Evolutionary conservation across 108 stramenopile species (phyloP).

Genomic region (Cylindrotheca fusiformis): DNA sequence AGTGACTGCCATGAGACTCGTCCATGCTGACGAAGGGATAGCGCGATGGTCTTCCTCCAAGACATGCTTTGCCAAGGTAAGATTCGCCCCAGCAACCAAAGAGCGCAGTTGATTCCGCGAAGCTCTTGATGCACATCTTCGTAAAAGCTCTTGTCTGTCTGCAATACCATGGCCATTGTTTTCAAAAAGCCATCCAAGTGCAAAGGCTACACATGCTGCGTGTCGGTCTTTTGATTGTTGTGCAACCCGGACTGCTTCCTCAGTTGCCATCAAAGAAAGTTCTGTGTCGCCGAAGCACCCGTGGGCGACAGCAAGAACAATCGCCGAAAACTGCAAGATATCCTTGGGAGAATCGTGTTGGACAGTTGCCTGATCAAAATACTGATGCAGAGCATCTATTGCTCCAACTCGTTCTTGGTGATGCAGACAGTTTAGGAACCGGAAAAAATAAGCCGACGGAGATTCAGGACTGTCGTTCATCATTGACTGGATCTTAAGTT

Average conservation of each 20-base stretch:
- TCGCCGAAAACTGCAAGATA: constrained; percentile 81
- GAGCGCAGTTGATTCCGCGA: constrained; percentile 30
- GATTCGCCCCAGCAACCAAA: constrained; percentile 37
- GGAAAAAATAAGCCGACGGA: constrained; percentile 78
- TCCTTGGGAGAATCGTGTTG: constrained; percentile 39
- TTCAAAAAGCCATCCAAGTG: constrained; percentile 66
- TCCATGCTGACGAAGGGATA: constrained; percentile 9
- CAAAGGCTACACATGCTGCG: constrained; percentile 76
- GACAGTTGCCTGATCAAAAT: constrained; percentile 91
- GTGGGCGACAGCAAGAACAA: constrained; percentile 74
- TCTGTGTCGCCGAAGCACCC: constrained; percentile 67
- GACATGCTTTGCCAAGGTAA: constrained; percentile 30
- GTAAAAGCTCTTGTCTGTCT: constrained; percentile 26
- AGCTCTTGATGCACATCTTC: constrained; percentile 36
- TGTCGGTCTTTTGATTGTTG: constrained; percentile 80
- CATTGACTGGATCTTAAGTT: constrained; percentile 26
- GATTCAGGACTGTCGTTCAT: constrained; percentile 67
- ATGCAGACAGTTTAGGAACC: constrained; percentile 75
- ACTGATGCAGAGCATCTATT: constrained; percentile 87
- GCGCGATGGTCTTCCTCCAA: constrained; percentile 12
- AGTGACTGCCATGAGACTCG: constrained; percentile 7
- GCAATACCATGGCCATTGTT: constrained; percentile 14
- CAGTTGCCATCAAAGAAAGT: constrained; percentile 76
- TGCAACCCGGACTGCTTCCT: constrained; percentile 92
- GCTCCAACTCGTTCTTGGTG: constrained; percentile 75